A percentile compares a stretch with the other conserved stretches of the same genome.
Evolutionary conservation across 164 flowering plant genomes (phyloP).

Genomic region (Warburgia ugandensis): DNA sequence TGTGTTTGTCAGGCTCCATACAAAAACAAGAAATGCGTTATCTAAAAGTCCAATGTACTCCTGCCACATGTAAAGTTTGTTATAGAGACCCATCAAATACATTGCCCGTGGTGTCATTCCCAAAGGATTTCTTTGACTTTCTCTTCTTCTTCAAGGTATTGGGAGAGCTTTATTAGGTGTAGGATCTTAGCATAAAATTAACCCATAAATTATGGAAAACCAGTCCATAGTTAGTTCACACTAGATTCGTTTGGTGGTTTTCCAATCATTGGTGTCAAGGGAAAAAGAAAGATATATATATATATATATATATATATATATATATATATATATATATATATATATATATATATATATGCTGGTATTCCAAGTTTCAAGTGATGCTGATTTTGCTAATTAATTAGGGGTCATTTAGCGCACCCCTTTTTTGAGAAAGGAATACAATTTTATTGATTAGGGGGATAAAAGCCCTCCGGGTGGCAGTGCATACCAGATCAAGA

Average conservation of each 20-base stretch:
- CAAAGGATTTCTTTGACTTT: not conserved
- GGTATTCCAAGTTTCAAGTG: not conserved
- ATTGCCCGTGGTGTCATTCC: no score
- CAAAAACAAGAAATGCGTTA: no score
- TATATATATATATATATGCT: not conserved
- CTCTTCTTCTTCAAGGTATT: not conserved
- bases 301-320: not conserved
- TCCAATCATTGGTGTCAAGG: slow-evolving; percentile 1
- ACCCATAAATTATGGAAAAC: not conserved
- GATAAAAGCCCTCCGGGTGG: no score
- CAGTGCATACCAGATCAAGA: no score
- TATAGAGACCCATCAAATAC: not conserved
- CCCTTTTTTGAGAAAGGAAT: no score
- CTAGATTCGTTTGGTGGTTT: slow-evolving; percentile 9
- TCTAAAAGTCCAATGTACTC: not conserved
- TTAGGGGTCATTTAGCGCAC: no score
- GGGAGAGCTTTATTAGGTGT: not conserved
- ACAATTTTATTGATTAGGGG: no score
- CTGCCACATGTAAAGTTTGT: slow-evolving; percentile 3
- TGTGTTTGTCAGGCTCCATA: no score
- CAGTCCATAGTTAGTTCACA: slow-evolving; percentile 2
- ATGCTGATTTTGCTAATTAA: no score
- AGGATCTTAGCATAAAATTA: not conserved
- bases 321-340: not conserved
- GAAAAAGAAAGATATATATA: not conserved